These are phyloP conservation scores for Pseudovirgaria hyperparasitica DNA, from an alignment of 2,329 filamentous ascomycete species.

Conservation along the genomic window DNA sequence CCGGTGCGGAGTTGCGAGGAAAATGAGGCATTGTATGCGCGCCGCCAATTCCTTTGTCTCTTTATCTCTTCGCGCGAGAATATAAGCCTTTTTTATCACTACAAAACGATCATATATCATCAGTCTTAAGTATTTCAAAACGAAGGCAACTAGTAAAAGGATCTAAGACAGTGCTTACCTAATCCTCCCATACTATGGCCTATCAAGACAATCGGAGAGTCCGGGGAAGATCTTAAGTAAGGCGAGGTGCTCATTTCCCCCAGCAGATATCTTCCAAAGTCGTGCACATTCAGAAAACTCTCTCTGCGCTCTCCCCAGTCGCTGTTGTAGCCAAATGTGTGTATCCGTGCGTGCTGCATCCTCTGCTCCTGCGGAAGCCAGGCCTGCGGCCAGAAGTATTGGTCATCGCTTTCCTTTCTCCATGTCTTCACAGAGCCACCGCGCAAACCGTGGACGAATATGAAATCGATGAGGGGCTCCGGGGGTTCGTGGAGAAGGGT, in stretches of 20 bases:
- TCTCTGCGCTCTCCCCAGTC: conserved; percentile 1
- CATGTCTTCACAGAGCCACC: conserved; percentile 4
- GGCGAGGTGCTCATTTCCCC: conserved; percentile 3
- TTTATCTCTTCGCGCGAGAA: conserved; percentile 1
- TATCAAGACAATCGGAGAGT: conserved; percentile 3
- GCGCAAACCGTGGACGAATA: conserved; percentile 4
- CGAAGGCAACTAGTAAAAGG: no score
- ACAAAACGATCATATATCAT: background rate
- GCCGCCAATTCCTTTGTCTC: background rate
- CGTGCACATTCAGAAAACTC: conserved; percentile 2
- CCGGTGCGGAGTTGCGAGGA: conserved; percentile 5
- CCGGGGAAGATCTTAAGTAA: background rate
- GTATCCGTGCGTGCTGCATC: conserved; percentile 1
- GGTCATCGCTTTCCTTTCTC: background rate
- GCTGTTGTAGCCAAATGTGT: conserved; percentile 4
- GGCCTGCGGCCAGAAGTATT: conserved; percentile 2
- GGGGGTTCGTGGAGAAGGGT: no score
- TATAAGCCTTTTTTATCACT: conserved; percentile 2
- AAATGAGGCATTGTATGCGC: conserved; percentile 2
- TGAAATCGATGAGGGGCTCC: conserved; percentile 5
- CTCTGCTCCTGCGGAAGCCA: conserved; percentile 3
- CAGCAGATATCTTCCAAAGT: conserved; percentile 3
- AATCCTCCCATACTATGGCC: conserved; percentile 4
- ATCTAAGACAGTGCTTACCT: no score
- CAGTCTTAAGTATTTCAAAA: conserved; percentile 1